Percentiles rank a stretch among this genome's conserved stretches.
Evolutionary conservation across 192 early-diverging fungal species (phyloP).

Genomic region (Backusella liffmaniae): DNA sequence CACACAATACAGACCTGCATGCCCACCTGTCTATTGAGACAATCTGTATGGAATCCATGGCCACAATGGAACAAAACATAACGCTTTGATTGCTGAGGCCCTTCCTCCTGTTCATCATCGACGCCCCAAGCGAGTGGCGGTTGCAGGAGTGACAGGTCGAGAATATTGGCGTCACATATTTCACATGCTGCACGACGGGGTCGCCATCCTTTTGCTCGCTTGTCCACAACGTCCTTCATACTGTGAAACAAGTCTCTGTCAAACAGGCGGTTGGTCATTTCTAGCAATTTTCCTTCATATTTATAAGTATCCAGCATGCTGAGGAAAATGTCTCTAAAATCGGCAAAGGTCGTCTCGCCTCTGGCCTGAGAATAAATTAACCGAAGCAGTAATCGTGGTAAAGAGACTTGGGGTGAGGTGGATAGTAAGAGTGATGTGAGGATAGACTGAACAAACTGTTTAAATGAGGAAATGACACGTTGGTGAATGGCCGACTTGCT

Average conservation of each 20-base stretch:
- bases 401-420: conserved; percentile 57
- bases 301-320: conserved; percentile 65
- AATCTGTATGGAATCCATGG: conserved; percentile 54
- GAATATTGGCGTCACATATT: conserved; percentile 51
- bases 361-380: conserved; percentile 52
- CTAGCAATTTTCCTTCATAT: conserved; percentile 60
- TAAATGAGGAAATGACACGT: conserved; percentile 50
- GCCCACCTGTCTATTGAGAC: conserved; percentile 36
- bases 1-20: conserved; percentile 14
- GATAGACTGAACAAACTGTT: conserved; percentile 59
- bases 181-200: conserved; percentile 52
- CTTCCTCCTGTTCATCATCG: not conserved
- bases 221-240: conserved; percentile 50
- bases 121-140: conserved; percentile 25
- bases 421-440: conserved; percentile 54
- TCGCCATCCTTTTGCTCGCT: conserved; percentile 54
- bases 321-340: conserved; percentile 58
- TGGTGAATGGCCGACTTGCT: conserved; percentile 21
- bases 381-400: conserved; percentile 52
- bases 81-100: conserved; percentile 16
- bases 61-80: conserved; percentile 52
- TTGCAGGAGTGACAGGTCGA: conserved; percentile 46
- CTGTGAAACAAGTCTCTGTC: conserved; percentile 55
- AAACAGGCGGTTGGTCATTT: conserved; percentile 62
- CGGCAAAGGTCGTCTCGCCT: conserved; percentile 49